A percentile compares a stretch with the other conserved stretches of the same genome.
phyloP scores from a whole-genome alignment of 805 yeast genomes.

The Danielia reshetovae region DNA sequence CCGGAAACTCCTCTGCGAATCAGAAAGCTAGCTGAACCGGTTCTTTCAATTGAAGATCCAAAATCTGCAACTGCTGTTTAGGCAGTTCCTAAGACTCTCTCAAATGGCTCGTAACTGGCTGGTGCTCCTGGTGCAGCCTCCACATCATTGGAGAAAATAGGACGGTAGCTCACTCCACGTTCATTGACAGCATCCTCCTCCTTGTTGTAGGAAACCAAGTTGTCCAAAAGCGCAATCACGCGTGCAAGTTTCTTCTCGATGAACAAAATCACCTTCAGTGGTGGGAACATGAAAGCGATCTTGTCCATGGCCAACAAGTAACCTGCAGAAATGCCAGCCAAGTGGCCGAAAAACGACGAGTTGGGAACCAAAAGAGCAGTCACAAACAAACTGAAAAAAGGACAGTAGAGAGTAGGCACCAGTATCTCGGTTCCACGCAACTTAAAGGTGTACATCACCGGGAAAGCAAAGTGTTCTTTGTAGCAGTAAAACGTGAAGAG shows the following conservation, averaged over 20 bases:
- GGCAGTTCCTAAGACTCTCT: constrained; percentile 13
- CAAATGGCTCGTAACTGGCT: constrained; percentile 10
- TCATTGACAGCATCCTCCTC: constrained; percentile 56
- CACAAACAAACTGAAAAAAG: constrained; percentile 48
- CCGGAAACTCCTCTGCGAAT: too few species aligned
- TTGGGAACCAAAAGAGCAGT: constrained; percentile 56
- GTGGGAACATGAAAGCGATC: constrained; percentile 59
- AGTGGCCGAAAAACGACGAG: constrained; percentile 71
- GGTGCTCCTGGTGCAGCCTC: constrained; percentile 12
- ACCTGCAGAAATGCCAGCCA: constrained; percentile 65
- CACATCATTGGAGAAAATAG: constrained; percentile 23
- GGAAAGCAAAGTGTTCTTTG: constrained; percentile 34
- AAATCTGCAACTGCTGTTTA: too few species aligned
- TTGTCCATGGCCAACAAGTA: constrained; percentile 56
- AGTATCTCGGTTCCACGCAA: constrained; percentile 33
- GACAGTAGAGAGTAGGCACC: constrained; percentile 59
- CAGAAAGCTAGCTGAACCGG: too few species aligned
- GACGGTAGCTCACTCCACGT: constrained; percentile 32
- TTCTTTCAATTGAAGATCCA: too few species aligned
- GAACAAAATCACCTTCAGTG: constrained; percentile 56
- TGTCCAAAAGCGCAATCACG: constrained; percentile 52
- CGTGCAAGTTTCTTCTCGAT: constrained; percentile 55
- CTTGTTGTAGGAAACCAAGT: constrained; percentile 49
- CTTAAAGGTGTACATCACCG: constrained; percentile 32
- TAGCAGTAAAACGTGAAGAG: constrained; percentile 60